Evolutionary conservation across 139 green algal genomes (phyloP).

Genomic region (Marvania coccoides): DNA sequence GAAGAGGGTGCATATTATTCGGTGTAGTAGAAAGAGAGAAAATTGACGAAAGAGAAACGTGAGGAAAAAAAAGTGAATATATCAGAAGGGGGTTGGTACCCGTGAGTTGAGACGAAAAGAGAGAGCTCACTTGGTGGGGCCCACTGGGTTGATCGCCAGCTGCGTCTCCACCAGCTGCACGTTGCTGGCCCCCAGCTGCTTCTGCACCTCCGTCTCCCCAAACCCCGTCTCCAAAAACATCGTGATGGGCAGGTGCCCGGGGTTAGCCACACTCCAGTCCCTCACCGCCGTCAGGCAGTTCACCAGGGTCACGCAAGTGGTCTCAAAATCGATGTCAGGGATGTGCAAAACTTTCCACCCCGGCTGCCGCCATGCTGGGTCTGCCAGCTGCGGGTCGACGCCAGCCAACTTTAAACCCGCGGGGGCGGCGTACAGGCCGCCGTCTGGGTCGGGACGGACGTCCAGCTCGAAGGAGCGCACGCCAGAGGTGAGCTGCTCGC

Average conservation of each 20-base stretch:
- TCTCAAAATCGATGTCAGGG: slow-evolving; percentile 29
- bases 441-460: slow-evolving; percentile 18
- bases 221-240: neutral
- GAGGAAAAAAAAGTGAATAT: too few relatives aligned
- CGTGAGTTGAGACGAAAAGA: neutral
- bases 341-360: slow-evolving; percentile 33
- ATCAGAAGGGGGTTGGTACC: neutral
- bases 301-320: slow-evolving; percentile 13
- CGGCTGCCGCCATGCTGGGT: slow-evolving; percentile 4
- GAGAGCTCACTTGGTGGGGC: neutral
- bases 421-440: slow-evolving; percentile 13
- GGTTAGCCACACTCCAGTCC: slow-evolving; percentile 13
- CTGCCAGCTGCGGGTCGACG: neutral
- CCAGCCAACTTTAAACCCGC: slow-evolving; percentile 15
- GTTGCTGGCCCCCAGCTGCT: neutral
- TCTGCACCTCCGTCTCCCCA: neutral
- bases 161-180: neutral
- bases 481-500: slow-evolving; percentile 1
- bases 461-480: slow-evolving; percentile 29
- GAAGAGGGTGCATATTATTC: too few relatives aligned
- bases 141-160: neutral
- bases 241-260: slow-evolving; percentile 23
- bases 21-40: too few relatives aligned
- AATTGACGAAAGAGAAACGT: too few relatives aligned
- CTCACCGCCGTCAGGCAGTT: slow-evolving; percentile 18